Conservation (phyloP, 306 rosid genomes). For the Senna siamea region DNA sequence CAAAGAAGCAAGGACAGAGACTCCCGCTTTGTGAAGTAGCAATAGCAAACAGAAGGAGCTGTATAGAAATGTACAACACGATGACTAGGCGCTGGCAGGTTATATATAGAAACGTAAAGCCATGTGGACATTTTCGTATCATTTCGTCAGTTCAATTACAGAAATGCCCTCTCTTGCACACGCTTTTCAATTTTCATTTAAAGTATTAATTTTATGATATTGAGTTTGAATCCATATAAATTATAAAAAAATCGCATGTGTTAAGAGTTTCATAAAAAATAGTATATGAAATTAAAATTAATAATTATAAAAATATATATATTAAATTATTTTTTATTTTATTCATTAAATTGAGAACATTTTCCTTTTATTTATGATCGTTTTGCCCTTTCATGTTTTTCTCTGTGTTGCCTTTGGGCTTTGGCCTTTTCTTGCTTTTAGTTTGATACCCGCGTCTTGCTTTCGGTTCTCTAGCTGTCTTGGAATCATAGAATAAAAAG, state of each 20-base stretch:
- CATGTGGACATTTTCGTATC: conserved; percentile 9
- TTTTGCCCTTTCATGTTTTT: too few relatives aligned
- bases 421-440: background rate
- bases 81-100: background rate
- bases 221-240: too few relatives aligned
- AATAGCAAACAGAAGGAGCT: conserved; percentile 9
- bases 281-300: too few relatives aligned
- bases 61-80: conserved; percentile 2
- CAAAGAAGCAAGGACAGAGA: background rate
- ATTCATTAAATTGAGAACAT: too few relatives aligned
- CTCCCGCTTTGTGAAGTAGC: background rate
- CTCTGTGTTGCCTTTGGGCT: too few relatives aligned
- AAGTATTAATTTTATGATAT: too few relatives aligned
- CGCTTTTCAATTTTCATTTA: background rate
- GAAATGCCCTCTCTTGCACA: conserved; percentile 14
- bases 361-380: too few relatives aligned
- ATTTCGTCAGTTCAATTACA: conserved; percentile 31
- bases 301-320: too few relatives aligned
- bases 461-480: conserved; percentile 47
- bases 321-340: too few relatives aligned
- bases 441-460: conserved; percentile 15
- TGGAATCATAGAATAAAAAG: background rate
- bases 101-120: background rate
- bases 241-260: too few relatives aligned
- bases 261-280: too few relatives aligned